Base-by-base conservation (phyloP, 164 flowering plant species). In the Vitis rotundifolia region DNA sequence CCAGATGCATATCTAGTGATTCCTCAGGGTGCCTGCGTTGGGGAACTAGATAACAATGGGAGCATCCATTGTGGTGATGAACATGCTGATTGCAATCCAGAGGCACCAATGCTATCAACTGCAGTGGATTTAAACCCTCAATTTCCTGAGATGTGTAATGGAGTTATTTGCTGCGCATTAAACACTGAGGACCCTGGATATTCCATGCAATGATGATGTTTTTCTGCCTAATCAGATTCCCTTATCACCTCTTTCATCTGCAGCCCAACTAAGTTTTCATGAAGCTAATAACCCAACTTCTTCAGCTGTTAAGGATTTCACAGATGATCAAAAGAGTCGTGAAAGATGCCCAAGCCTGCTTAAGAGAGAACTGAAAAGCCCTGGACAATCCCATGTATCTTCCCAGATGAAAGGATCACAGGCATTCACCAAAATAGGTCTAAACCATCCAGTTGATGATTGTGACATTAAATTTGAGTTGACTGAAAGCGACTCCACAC, bases 151-250 rank as follows among this genome's bases (percentile, higher is more conserved):
- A 50, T 26, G 29, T 48, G 28, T 11, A 69, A 82, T 73, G 90
- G 81, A 55, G 74, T 80, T 67, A 86, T 86, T 47, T 77, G 73
- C 73, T 94, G 99, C 74, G 11, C 68, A 11, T 72, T 93, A 62
- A 94, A 86, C 78, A 82, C 89, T 1, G 96, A 90, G 77, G 94
- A 91, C 69, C 83, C 79, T n/a, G 44, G 91, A 88, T 15, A 80
- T 93, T 63, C 99, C 99, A 18, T 62, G 70, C 82, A 94, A 91
- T 80, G 91, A 90, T 77, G 86, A 87, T 76, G 58, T 88, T 64
- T 67, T 84, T 54, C 69, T 81, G 9, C 72, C 85, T 5, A 54
- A 47, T 57, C 51, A 75, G 49, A 11, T 59, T 10, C 76, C 61
- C 11, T 18, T 72, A 44, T 8, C 73, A 61, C 66, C 77, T 72